Base-by-base conservation (phyloP, 257 asterid genomes). In the Asclepias syriaca region DNA sequence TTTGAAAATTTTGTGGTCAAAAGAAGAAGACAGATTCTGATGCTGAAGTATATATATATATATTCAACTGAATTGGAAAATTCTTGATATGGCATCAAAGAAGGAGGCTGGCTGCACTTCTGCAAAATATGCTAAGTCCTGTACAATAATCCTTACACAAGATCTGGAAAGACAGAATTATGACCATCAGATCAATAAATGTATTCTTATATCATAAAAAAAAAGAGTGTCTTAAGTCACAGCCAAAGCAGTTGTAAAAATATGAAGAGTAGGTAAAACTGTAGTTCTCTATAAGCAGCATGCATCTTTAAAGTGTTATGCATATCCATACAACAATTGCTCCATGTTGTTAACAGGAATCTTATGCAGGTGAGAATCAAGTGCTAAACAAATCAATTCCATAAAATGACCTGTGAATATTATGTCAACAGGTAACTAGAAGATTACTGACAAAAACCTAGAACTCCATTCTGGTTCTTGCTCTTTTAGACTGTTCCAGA, bases 11-110 rank as follows among this genome's bases (percentile, higher is more conserved):
- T 74, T 6, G 15, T 18, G 66, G 18, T 43, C 37, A 63, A 46
- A 18, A 1, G 5, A n/a, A 29, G 70, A 69, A 8, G 32, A 54
- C 6, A 13, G 24, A 6, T 43, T 43, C 48, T 43, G 10, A 43
- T 43, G 6, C 11, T 43, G 8, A 8, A 66, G 19, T 24, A 66
- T 34, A 66, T 24, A 24, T 24, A 24, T 43, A 16, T 24, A 66
- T 34, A 66, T 43, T 12, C n/a, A 58, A 68, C 59, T 34, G 55
- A 74, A 68, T 68, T 34, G 69, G 15, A 9, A 68, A 48, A 39
- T 60, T 60, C 48, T 32, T 48, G 24, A 34, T 22, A 29, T 18
- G 68, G 15, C 68, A 34, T 34, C 49, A 15, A 24, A 37, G 24
- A 24, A 63, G 69, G 43, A 27, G 69, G 43, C 53, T 46, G n/a